Base-by-base conservation (phyloP, 2,329 filamentous ascomycete species). In the Xylariomycetidae sp. region DNA sequence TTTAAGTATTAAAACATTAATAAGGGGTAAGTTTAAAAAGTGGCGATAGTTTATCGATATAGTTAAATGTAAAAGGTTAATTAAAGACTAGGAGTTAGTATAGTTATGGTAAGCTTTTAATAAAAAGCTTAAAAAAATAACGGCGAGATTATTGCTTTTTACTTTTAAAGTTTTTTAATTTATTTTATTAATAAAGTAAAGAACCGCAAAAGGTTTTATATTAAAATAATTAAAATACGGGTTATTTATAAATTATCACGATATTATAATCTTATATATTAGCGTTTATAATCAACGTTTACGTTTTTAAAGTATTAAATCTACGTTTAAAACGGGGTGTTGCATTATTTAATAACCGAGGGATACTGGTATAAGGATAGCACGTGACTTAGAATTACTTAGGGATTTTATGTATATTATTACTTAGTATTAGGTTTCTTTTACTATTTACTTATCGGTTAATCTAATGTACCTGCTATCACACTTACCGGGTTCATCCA, bases 321-420 rank as follows among this genome's bases (percentile, higher is more conserved):
- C 22, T 30, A 30, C 14, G 17, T 14, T 30, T 30, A 14, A 28
- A n/a, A n/a, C n/a, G n/a, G n/a, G n/a, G n/a, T n/a, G n/a, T n/a
- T n/a, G n/a, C n/a, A n/a, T n/a, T n/a, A n/a, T n/a, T n/a, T n/a
- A n/a, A n/a, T n/a, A n/a, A n/a, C n/a, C 14, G n/a, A n/a, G n/a
- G n/a, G n/a, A n/a, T n/a, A n/a, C n/a, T n/a, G n/a, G n/a, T n/a
- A n/a, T n/a, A n/a, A n/a, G n/a, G n/a, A n/a, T n/a, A n/a, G n/a
- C n/a, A n/a, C n/a, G n/a, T n/a, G n/a, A n/a, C n/a, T n/a, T n/a
- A n/a, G n/a, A n/a, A n/a, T n/a, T n/a, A n/a, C n/a, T n/a, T n/a
- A n/a, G n/a, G n/a, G n/a, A n/a, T n/a, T n/a, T n/a, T n/a, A n/a
- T n/a, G n/a, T n/a, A n/a, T n/a, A n/a, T n/a, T n/a, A n/a, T n/a